Evolutionary conservation across 192 early-diverging fungal species (phyloP).

Genomic region (Diversispora eburnea): DNA sequence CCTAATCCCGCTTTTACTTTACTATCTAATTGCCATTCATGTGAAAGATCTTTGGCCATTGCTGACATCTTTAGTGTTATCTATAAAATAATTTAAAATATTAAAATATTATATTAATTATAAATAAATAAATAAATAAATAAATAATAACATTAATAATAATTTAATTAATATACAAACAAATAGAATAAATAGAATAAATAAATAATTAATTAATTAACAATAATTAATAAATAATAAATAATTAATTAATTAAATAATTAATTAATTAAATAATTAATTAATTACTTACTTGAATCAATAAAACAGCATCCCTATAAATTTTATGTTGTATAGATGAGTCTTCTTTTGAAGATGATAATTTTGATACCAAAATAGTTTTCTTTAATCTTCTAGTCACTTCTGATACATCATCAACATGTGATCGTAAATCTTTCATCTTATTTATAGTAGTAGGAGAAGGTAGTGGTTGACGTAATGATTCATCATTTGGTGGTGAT

Average conservation of each 20-base stretch:
- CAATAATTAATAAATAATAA: no score
- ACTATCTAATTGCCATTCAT: not conserved
- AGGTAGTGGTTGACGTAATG: not conserved
- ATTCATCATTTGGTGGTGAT: not conserved
- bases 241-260: not conserved
- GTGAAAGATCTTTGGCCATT: slow-evolving; percentile 13
- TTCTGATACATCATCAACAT: slow-evolving; percentile 7
- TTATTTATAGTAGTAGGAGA: not conserved
- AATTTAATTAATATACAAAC: no score
- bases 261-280: not conserved
- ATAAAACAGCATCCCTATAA: slow-evolving; percentile 8
- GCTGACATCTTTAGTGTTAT: slow-evolving; percentile 12
- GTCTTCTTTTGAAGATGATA: not conserved
- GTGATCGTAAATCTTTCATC: slow-evolving; percentile 10
- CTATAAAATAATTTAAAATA: not conserved
- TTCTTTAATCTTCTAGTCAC: slow-evolving; percentile 23
- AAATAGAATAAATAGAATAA: not conserved
- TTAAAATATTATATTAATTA: no score
- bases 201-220: not conserved
- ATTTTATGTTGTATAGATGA: slow-evolving; percentile 16
- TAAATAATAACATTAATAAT: no score
- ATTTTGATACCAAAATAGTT: not conserved
- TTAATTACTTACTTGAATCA: slow-evolving; percentile 24
- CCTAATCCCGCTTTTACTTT: slow-evolving; percentile 8
- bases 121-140: not conserved